Evolutionary conservation across 2,329 filamentous ascomycete species (phyloP).

Genomic region (Sporothrix humicola): DNA sequence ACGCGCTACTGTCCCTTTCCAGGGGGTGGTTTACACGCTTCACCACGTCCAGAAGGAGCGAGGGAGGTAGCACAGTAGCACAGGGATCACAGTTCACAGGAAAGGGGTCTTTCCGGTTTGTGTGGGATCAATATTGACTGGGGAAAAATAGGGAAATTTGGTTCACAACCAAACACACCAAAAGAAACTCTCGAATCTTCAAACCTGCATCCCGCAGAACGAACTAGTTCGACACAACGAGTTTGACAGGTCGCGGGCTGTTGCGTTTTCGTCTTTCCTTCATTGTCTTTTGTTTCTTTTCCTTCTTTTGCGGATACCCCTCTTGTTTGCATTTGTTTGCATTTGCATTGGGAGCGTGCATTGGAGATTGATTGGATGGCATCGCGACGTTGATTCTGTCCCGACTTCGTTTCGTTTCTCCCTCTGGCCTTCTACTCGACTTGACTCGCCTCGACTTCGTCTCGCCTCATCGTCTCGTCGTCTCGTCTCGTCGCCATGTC

Average conservation of each 20-base stretch:
- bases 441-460: not conserved
- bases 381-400: not conserved
- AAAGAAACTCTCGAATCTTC: not conserved
- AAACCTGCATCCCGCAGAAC: not conserved
- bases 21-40: conserved; percentile 25
- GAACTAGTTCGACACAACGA: too few relatives aligned
- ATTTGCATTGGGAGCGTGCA: not conserved
- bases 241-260: conserved; percentile 2
- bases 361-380: not conserved
- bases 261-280: not conserved
- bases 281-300: not conserved
- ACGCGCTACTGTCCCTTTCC: conserved; percentile 3
- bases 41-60: conserved; percentile 1
- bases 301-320: conserved; percentile 6
- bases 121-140: not conserved
- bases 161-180: not conserved
- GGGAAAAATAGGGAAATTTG: not conserved
- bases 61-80: not conserved
- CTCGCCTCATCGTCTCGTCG: not conserved
- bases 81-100: not conserved
- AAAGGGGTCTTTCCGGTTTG: not conserved
- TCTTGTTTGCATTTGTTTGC: not conserved
- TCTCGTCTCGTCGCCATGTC: conserved; percentile 50
- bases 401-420: not conserved
- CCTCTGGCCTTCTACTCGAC: too few relatives aligned